Base-by-base conservation (phyloP, 164 flowering plant genomes). In the Akebia trifoliata region DNA sequence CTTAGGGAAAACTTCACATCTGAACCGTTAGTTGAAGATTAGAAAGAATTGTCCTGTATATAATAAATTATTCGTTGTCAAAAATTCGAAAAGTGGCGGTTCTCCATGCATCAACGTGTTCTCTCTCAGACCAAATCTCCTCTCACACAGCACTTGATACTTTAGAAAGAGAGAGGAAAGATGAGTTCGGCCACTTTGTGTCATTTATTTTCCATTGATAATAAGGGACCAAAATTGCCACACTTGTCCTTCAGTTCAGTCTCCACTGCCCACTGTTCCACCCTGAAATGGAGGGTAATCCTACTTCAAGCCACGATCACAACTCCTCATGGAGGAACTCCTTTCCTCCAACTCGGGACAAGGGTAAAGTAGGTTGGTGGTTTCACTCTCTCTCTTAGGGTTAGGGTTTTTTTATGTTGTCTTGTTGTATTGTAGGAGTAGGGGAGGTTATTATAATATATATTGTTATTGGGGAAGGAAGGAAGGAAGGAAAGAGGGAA, bases 71-170 rank as follows among this genome's bases (percentile, higher is more conserved):
- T n/a, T n/a, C n/a, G n/a, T n/a, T n/a, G n/a, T 15, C 9, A 26
- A 48, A 7, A 17, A 9, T 14, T 7, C 6, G 8, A 49, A 37
- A 62, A 66, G 66, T 48, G 51, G 60, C 64, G 74, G 73, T 37
- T 58, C 25, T 72, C 26, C 54, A 40, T 56, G 56, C 73, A 54
- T 72, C 73, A 65, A 77, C 81, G 81, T 77, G 78, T 56, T 71
- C 64, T 15, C 47, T 40, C 56, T 11, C 17, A 21, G 39, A 48
- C 74, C 74, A 65, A 61, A 54, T 28, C 39, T 38, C 21, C 8
- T 3, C 29, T 17, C 24, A 29, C 24, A 6, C 4, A 20, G 4
- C 45, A n/a, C 45, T 2, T 22, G n/a, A 7, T n/a, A n/a, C n/a
- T n/a, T n/a, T n/a, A n/a, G n/a, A n/a, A n/a, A n/a, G n/a, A n/a